Percentiles rank a stretch among this genome's conserved stretches.
Evolutionary conservation across 2,329 filamentous ascomycete species (phyloP).

Genomic region (Kalaharituber pfeilii): DNA sequence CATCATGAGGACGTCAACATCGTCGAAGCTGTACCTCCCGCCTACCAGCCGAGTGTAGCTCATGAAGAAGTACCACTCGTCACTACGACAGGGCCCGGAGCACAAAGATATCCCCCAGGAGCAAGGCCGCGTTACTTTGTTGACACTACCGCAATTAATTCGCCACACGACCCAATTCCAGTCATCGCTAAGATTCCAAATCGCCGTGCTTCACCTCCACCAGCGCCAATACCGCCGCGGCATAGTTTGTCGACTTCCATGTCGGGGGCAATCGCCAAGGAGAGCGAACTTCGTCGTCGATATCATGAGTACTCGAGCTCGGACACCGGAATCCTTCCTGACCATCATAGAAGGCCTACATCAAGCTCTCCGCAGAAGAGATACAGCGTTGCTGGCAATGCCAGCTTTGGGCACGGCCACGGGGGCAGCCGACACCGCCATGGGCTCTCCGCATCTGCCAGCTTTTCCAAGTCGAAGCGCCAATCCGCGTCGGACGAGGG

Average conservation of each 20-base stretch:
- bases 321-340: background rate
- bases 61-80: background rate
- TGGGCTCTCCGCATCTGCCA: background rate
- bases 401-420: background rate
- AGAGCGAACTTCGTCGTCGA: background rate
- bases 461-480: background rate
- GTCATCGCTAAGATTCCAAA: no score
- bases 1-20: background rate
- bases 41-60: background rate
- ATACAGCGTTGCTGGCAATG: no score
- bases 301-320: background rate
- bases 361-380: no score
- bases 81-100: background rate
- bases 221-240: background rate
- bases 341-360: background rate
- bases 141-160: background rate
- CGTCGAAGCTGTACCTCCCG: background rate
- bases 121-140: background rate
- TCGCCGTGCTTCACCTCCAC: background rate
- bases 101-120: background rate
- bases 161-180: background rate
- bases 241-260: background rate
- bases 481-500: background rate
- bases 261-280: background rate
- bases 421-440: background rate